Evolutionary conservation across 495 filamentous ascomycete genomes (phyloP), one percentile per base, ranked within the genome.

Genomic region (Lepraria neglecta): DNA sequence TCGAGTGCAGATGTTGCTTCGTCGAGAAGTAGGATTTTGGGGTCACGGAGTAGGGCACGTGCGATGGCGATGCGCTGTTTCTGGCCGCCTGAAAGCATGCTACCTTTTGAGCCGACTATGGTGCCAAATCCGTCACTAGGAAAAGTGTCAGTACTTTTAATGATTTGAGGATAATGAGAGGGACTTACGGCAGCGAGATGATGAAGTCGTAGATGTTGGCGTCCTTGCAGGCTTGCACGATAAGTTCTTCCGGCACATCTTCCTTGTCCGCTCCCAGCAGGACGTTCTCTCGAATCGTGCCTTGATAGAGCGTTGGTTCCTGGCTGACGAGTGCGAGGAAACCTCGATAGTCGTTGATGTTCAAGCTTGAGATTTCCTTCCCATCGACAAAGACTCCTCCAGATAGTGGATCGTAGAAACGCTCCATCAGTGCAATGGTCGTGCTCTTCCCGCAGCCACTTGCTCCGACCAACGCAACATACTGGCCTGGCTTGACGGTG

Each of bases 171-270:
- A 27, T n/a, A 42, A 52, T 52, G 52, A 28, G 42, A 27, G 44
- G 43, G 60, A 75, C 73, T 71, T 71, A 75, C 65, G 85, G 83
- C 15, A 86, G 74, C 48, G 85, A 87, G 70, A 85, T 80, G 71
- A 96, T 92, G 72, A 95, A 95, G 66, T 94, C 89, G 71, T 91
- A 90, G 66, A 96, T 96, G 67, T 95, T 96, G 46, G 91, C 91
- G 69, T 92, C 87, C 61, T 84, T 86, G 77, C 90, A 94, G 15
- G 88, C 89, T 64, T 86, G 80, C 54, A 86, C 77, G 38, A 96
- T 79, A 6, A 78, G 78, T 43, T 84, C 86, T 46, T 95, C 89
- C 0, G 82, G 70, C 19, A 88, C 80, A 51, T 87, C 79, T 10
- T 85, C 80, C 5, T 74, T 73, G 56, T 82, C 80, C 12, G 79